A percentile compares a stretch with the other conserved stretches of the same genome.
Evolutionary conservation across 2,329 filamentous ascomycete species (phyloP).

Genomic region (Talaromyces islandicus): DNA sequence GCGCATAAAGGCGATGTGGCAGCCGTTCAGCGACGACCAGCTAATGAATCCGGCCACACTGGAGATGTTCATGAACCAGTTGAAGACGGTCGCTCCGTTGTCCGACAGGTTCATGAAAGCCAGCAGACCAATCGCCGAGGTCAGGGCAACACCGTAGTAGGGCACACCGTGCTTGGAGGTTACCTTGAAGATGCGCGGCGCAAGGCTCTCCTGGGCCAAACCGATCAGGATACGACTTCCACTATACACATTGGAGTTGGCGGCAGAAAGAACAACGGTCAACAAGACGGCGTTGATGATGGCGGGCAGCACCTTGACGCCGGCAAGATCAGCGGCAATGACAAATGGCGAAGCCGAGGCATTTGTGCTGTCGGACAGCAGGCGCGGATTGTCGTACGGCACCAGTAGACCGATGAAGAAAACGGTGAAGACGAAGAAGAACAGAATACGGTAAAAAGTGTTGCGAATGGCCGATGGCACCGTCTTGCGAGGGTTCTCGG

Average conservation of each 20-base stretch:
- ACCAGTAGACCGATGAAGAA: slow-evolving; percentile 57
- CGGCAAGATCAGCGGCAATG: slow-evolving; percentile 46
- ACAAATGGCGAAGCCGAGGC: slow-evolving; percentile 47
- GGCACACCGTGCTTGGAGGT: slow-evolving; percentile 60
- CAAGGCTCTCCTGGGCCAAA: slow-evolving; percentile 58
- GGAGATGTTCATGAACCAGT: slow-evolving; percentile 67
- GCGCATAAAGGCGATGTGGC: slow-evolving; percentile 62
- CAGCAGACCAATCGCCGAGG: slow-evolving; percentile 56
- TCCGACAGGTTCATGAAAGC: slow-evolving; percentile 60
- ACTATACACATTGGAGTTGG: slow-evolving; percentile 71
- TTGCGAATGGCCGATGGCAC: slow-evolving; percentile 54
- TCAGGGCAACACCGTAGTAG: slow-evolving; percentile 53
- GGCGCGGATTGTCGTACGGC: slow-evolving; percentile 45
- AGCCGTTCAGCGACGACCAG: slow-evolving; percentile 50
- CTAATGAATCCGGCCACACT: slow-evolving; percentile 64
- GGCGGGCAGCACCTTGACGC: slow-evolving; percentile 57
- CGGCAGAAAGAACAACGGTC: slow-evolving; percentile 71
- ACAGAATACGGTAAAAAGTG: slow-evolving; percentile 57
- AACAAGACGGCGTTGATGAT: slow-evolving; percentile 75
- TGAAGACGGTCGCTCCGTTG: slow-evolving; percentile 56
- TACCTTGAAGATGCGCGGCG: slow-evolving; percentile 54
- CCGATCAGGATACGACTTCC: slow-evolving; percentile 63
- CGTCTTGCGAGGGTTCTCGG: slow-evolving; percentile 51
- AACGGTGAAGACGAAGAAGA: slow-evolving; percentile 55
- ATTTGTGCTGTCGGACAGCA: slow-evolving; percentile 44